Evolutionary conservation across 345 rosid species (phyloP), one percentile per base, ranked within the genome.

Genomic region (Microthlaspi erraticum): DNA sequence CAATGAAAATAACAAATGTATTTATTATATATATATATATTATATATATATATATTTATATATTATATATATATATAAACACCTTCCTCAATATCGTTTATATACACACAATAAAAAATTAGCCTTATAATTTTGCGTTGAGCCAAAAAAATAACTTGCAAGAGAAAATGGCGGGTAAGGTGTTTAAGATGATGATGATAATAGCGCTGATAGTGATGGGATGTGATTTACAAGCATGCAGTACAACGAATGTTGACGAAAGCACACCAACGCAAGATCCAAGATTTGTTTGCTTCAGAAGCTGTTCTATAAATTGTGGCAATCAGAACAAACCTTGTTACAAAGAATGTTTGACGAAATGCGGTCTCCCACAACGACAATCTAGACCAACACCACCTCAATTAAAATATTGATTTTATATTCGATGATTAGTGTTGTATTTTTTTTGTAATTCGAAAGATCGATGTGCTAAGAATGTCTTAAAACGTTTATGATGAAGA

Each of bases 261-360:
- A 48, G 13, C 71, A 37, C 9, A 1, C 14, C 58, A 49, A n/a
- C 8, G 26, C 10, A 34, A 19, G 11, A 19, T 10, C 1, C 55
- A 50, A 58, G 0, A 59, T 1, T 74, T 32, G 56, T 19, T 26
- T 74, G 78, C 33, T 74, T 74, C 61, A 74, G 4, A 60, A 8
- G n/a, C 4, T 74, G 78, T 43, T 74, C 78, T 7, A 74, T 59
- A n/a, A n/a, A 5, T 4, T 74, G 78, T 66, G 78, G 78, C 49
- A 42, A 23, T 38, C 53, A 73, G 2, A 74, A 66, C 62, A 32
- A 74, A 51, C 26, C 61, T 6, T 74, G 78, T 74, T 66, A 74
- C 49, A 7, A 74, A 1, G 23, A 7, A 14, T 74, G 78, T 51
- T 67, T 74, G 57, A 67, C 49, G 0, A 59, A 51, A 23, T 74